Conservation (phyloP, 805 yeast species). For the Candida dendrica region DNA sequence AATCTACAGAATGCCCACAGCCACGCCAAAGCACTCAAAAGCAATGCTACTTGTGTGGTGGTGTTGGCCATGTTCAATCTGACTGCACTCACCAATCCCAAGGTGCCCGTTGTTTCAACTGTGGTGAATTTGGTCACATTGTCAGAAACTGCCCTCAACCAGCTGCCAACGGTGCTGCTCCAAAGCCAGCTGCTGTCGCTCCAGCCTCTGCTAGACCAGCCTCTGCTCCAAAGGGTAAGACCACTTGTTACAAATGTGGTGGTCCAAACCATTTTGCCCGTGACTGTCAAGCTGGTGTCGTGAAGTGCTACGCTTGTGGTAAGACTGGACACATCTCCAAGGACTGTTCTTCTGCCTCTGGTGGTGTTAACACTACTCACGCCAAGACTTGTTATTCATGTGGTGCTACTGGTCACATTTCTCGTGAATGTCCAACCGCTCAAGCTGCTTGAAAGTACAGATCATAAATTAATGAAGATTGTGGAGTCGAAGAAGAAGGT, state of each 20-base stretch:
- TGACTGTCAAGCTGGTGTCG: conserved; percentile 66
- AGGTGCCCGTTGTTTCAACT: conserved; percentile 73
- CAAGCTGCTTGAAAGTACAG: not conserved
- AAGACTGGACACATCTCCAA: conserved; percentile 82
- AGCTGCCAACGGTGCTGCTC: conserved; percentile 17
- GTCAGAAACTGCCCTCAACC: conserved; percentile 67
- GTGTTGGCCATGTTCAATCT: conserved; percentile 79
- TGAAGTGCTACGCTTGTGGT: conserved; percentile 91
- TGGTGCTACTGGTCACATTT: conserved; percentile 71
- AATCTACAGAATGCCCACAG: conserved; percentile 80
- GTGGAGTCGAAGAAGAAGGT: not conserved
- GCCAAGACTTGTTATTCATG: conserved; percentile 36
- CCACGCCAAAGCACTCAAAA: conserved; percentile 81
- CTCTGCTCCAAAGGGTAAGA: conserved; percentile 18
- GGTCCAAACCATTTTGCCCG: conserved; percentile 91
- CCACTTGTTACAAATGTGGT: conserved; percentile 83
- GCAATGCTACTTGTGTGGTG: conserved; percentile 92
- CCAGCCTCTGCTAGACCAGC: conserved; percentile 3
- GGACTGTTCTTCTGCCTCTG: conserved; percentile 61
- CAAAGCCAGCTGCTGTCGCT: conserved; percentile 6
- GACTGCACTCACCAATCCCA: conserved; percentile 59
- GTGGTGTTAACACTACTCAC: conserved; percentile 34
- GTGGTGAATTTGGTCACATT: conserved; percentile 73
- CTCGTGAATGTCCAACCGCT: conserved; percentile 56
- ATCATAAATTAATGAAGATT: not conserved